phyloP scores from a whole-genome alignment of 2,329 filamentous ascomycete species.

The Penicillium paneum region DNA sequence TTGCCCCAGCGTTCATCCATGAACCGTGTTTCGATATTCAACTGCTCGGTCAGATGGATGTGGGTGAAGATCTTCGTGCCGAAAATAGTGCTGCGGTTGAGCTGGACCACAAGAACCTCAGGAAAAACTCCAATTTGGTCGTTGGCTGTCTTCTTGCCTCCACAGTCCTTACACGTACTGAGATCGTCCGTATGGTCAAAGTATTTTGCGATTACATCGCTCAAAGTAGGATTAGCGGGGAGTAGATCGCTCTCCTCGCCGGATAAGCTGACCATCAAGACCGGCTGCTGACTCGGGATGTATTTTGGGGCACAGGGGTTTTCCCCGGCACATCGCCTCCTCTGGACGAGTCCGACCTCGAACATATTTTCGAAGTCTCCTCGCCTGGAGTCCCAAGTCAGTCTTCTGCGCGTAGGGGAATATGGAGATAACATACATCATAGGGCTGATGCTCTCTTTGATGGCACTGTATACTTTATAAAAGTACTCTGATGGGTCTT shows the following conservation, averaged over 20 bases:
- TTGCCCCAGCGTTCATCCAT: conserved; percentile 1
- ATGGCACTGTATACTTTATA: neutral
- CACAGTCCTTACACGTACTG: conserved; percentile 4
- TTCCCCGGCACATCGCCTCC: neutral
- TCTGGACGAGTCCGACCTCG: neutral
- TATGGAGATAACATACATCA: conserved; percentile 1
- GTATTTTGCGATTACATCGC: neutral
- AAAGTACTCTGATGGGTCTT: conserved; percentile 13
- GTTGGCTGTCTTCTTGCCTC: neutral
- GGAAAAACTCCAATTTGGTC: conserved; percentile 12
- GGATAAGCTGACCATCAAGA: neutral
- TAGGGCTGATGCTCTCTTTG: neutral
- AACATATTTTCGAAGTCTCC: conserved; percentile 4
- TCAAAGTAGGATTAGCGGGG: neutral
- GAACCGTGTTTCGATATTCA: neutral
- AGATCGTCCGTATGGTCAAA: neutral
- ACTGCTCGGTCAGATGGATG: conserved; percentile 1
- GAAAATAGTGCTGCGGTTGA: conserved; percentile 11
- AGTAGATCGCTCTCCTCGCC: neutral
- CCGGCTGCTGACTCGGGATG: too few relatives aligned
- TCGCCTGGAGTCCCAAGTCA: conserved; percentile 6
- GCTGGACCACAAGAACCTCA: conserved; percentile 23
- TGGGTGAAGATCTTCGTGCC: neutral
- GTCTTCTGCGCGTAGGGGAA: neutral
- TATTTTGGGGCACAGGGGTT: neutral